Conservation (phyloP, 2,329 filamentous ascomycete genomes). For the Didymella segeticola region DNA sequence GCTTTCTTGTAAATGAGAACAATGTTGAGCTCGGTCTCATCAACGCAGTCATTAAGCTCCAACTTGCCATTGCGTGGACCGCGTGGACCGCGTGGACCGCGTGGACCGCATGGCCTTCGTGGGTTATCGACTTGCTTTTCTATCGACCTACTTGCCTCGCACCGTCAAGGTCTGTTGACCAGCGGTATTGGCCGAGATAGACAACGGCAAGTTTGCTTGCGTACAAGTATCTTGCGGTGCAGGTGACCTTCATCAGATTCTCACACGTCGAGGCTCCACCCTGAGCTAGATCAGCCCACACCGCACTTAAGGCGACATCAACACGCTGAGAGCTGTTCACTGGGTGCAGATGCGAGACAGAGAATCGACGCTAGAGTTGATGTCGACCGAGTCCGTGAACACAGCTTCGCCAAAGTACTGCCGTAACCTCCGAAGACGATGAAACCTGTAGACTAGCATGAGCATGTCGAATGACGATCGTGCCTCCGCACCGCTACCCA, state of each 20-base stretch:
- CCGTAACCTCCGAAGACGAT: neutral
- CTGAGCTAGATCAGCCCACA: slow-evolving; percentile 9
- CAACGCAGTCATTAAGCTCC: slow-evolving; percentile 10
- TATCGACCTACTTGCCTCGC: too few species aligned
- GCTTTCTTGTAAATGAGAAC: slow-evolving; percentile 5
- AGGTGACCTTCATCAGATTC: slow-evolving; percentile 14
- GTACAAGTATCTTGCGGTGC: slow-evolving; percentile 10
- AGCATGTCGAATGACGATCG: slow-evolving; percentile 11
- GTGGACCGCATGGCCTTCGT: too few species aligned
- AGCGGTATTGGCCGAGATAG: slow-evolving; percentile 5
- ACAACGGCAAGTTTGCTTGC: slow-evolving; percentile 1
- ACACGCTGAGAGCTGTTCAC: neutral
- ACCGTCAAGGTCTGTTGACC: neutral
- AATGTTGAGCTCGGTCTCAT: slow-evolving; percentile 14
- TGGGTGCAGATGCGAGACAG: neutral
- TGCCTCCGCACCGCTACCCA: slow-evolving; percentile 13
- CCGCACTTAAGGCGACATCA: slow-evolving; percentile 10
- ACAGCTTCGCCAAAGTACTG: neutral
- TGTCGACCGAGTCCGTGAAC: neutral
- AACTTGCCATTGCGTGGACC: neutral
- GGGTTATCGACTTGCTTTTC: too few species aligned
- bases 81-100: too few species aligned
- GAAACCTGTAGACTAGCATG: neutral
- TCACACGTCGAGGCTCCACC: slow-evolving; percentile 11
- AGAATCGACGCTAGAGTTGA: neutral